Conservation (phyloP, 768 basidiomycete genomes). For the Naganishia onofrii region DNA sequence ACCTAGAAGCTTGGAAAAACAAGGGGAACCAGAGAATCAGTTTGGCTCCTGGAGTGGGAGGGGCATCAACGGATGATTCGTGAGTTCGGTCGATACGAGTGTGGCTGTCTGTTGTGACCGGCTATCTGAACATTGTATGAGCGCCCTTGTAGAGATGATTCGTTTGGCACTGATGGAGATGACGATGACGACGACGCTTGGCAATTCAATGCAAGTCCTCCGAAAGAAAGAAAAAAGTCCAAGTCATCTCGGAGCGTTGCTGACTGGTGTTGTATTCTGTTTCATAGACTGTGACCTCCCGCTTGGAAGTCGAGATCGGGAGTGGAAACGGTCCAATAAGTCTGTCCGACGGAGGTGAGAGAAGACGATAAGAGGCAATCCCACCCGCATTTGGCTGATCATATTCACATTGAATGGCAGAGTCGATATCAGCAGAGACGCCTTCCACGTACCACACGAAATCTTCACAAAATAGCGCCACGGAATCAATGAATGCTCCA, state of each 20-base stretch:
- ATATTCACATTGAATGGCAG: constrained; percentile 5
- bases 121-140: neutral
- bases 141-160: constrained; percentile 20
- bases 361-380: constrained; percentile 26
- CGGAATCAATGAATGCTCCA: constrained; percentile 57
- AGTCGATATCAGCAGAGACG: constrained; percentile 39
- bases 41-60: constrained; percentile 56
- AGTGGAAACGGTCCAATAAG: constrained; percentile 27
- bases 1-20: constrained; percentile 70
- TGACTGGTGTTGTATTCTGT: constrained; percentile 23
- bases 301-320: constrained; percentile 42
- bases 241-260: neutral
- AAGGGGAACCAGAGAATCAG: constrained; percentile 72
- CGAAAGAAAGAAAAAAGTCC: too few relatives aligned
- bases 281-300: constrained; percentile 47
- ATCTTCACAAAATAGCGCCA: neutral
- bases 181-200: constrained; percentile 47
- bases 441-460: constrained; percentile 33
- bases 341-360: constrained; percentile 8
- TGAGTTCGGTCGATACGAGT: constrained; percentile 33
- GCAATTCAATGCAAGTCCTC: constrained; percentile 49
- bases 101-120: too few relatives aligned
- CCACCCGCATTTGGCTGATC: constrained; percentile 29
- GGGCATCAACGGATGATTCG: constrained; percentile 61
- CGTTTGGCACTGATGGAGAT: constrained; percentile 37